A percentile compares a stretch with the other conserved stretches of the same genome.
These are phyloP conservation scores for Exidia glandulosa DNA, from an alignment of 768 basidiomycete species.

Conservation along the genomic window DNA sequence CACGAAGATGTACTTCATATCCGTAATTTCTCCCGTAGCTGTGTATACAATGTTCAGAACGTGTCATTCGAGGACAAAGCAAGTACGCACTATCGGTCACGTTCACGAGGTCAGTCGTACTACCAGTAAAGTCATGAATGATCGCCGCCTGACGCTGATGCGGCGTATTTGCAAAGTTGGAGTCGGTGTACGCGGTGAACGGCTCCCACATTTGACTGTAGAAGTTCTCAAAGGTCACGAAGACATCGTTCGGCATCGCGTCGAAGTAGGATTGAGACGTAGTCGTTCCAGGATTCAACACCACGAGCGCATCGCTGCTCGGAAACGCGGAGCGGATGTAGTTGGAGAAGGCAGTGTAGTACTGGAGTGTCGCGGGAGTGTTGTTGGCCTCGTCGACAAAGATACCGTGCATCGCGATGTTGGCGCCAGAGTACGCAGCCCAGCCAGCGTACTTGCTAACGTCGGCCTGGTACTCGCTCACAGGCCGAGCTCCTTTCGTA, in stretches of 20 bases:
- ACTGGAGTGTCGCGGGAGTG: not conserved
- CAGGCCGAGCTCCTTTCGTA: not conserved
- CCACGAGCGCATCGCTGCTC: not conserved
- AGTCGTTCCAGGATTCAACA: not conserved
- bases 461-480: not conserved
- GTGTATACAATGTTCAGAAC: not conserved
- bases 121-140: not conserved
- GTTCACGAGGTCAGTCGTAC: not conserved
- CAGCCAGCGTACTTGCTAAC: not conserved
- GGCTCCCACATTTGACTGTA: not conserved
- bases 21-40: not conserved
- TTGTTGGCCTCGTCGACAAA: not conserved
- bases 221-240: not conserved
- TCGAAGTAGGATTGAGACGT: not conserved
- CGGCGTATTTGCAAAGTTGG: not conserved
- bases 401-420: not conserved
- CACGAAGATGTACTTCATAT: not conserved
- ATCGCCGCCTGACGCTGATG: not conserved
- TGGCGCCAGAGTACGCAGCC: not conserved
- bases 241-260: not conserved
- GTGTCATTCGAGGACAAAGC: not conserved
- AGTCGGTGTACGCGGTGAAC: not conserved
- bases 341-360: not conserved
- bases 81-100: not conserved
- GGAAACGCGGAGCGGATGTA: not conserved